These are phyloP conservation scores for Talaromyces borbonicus DNA, from an alignment of 495 filamentous ascomycete species.

Conservation along the genomic window DNA sequence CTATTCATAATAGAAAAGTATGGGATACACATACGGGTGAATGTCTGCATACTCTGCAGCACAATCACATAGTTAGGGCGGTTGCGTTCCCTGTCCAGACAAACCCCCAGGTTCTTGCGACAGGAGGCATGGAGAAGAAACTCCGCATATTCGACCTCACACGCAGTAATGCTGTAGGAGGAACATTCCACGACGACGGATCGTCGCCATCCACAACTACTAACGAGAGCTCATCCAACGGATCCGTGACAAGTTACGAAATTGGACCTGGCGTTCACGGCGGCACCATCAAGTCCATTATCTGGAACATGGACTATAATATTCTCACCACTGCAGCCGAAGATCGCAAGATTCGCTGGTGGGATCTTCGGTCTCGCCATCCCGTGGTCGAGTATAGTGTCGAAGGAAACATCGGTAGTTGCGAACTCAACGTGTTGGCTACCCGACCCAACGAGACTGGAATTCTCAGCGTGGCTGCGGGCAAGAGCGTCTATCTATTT, in stretches of 20 bases:
- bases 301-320: constrained; percentile 83
- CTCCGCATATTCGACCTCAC: constrained; percentile 87
- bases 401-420: constrained; percentile 78
- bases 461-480: constrained; percentile 52
- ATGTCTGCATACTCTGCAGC: constrained; percentile 75
- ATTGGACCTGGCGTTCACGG: constrained; percentile 75
- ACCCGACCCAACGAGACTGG: constrained; percentile 31
- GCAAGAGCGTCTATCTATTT: constrained; percentile 89
- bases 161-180: constrained; percentile 27
- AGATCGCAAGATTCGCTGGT: constrained; percentile 88
- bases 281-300: constrained; percentile 84
- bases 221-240: constrained; percentile 20
- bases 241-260: constrained; percentile 54
- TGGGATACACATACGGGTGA: constrained; percentile 97
- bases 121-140: constrained; percentile 92
- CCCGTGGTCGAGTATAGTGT: constrained; percentile 62
- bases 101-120: constrained; percentile 73
- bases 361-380: constrained; percentile 68
- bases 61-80: constrained; percentile 89
- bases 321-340: constrained; percentile 82
- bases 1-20: constrained; percentile 54
- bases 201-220: constrained; percentile 13
- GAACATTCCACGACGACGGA: constrained; percentile 29
- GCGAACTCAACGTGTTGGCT: constrained; percentile 62
- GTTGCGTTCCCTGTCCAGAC: constrained; percentile 73